Evolutionary conservation across 2,329 filamentous ascomycete genomes (phyloP), one percentile per base, ranked within the genome.

Genomic region (Beauveria sp.): DNA sequence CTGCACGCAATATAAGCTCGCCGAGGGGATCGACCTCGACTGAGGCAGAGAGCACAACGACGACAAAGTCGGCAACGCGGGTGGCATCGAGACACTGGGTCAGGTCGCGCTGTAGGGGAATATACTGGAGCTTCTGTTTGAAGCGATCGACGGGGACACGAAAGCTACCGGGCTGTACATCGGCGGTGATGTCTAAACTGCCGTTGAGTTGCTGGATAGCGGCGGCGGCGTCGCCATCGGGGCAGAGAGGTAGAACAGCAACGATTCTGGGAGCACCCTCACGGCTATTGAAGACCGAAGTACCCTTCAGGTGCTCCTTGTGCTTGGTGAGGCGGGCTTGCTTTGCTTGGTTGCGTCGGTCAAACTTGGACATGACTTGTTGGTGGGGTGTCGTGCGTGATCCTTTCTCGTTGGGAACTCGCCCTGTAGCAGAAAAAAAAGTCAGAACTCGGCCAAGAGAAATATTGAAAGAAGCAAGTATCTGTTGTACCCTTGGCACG

Each of bases 341-440:
- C 75, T 93, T 93, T 67, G 91, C 90, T 79, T 96, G 91, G 75
- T 99, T 97, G 68, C 91, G 87, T 63, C 94, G 89, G 75, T 96
- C 92, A 73, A 99, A 84, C 77, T 97, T 99, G 62, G 92, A 96
- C 90, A 97, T 93, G 77, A 97, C 85, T 77, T 96, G 91, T 73
- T 99, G 94, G 73, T 96, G 91, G 60, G 91, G 91, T 18, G 93
- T 96, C 75, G 91, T 96, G 70, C 93, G 86, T 68, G 81, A 80
- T 63, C 88, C 87, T 68, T 82, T 85, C 71, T 96, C 90, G 69
- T 84, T 78, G 60, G 81, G 87, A 55, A 93, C 83, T 75, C 94
- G 94, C 71, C 92, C 91, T 94, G 64, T 43, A 62, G 41, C 24
- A 20, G 37, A 2, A 18, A 30, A 34, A n/a, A 14, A 44, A 0